Evolutionary conservation across 2,329 filamentous ascomycete species (phyloP).

Genomic region (Fusarium buharicum): DNA sequence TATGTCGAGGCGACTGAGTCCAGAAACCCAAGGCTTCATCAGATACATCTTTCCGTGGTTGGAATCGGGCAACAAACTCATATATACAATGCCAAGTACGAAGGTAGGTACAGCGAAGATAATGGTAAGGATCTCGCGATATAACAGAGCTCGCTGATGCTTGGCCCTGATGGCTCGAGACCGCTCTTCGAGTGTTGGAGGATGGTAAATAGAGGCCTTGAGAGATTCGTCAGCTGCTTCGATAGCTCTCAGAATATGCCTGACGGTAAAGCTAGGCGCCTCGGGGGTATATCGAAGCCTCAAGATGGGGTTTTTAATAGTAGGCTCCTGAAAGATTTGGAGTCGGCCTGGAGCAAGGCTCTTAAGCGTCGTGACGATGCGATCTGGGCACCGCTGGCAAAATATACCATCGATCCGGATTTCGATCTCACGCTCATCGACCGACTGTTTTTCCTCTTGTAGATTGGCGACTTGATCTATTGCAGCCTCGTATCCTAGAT

Average conservation of each 20-base stretch:
- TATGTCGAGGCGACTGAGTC: conserved; percentile 81
- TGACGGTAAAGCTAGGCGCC: conserved; percentile 76
- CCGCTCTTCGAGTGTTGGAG: conserved; percentile 84
- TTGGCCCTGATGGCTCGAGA: conserved; percentile 76
- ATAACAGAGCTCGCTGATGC: conserved; percentile 74
- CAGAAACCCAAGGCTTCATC: conserved; percentile 75
- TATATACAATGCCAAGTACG: conserved; percentile 88
- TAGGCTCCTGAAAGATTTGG: conserved; percentile 64
- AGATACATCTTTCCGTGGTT: conserved; percentile 71
- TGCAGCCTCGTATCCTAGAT: conserved; percentile 73
- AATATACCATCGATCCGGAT: conserved; percentile 78
- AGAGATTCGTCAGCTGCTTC: conserved; percentile 73
- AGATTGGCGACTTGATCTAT: conserved; percentile 62
- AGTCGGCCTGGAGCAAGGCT: conserved; percentile 62
- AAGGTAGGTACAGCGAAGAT: conserved; percentile 83
- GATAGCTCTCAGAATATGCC: conserved; percentile 77
- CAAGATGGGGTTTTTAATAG: conserved; percentile 72
- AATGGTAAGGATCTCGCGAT: conserved; percentile 76
- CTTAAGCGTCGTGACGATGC: conserved; percentile 64
- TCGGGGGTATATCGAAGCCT: conserved; percentile 76
- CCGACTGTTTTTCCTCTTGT: conserved; percentile 54
- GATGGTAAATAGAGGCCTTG: conserved; percentile 76
- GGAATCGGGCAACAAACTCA: conserved; percentile 76
- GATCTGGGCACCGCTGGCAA: conserved; percentile 75
- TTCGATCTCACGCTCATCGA: conserved; percentile 65